These are phyloP conservation scores for Ogataea paradorogensis DNA, from an alignment of 805 yeast species.

Conservation along the genomic window DNA sequence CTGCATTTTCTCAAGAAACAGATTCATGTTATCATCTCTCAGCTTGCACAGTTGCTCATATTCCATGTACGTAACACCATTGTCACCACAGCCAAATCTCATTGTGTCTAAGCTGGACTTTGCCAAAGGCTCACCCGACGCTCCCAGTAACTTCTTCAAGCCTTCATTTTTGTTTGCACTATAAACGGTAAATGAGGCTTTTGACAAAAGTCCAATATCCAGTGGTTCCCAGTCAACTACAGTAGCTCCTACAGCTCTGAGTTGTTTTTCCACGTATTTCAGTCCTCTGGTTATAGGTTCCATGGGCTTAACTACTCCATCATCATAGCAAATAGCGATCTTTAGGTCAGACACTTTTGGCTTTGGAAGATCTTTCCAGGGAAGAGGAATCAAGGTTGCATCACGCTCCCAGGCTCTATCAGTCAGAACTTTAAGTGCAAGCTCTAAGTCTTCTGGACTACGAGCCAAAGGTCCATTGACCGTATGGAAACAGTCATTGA, in stretches of 20 bases:
- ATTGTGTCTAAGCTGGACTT: slow-evolving; percentile 53
- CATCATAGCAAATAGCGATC: slow-evolving; percentile 47
- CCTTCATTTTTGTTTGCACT: slow-evolving; percentile 60
- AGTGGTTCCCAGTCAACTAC: slow-evolving; percentile 54
- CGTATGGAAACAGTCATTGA: slow-evolving; percentile 35
- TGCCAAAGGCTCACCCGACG: slow-evolving; percentile 64
- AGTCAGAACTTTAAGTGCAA: slow-evolving; percentile 45
- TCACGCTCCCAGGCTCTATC: slow-evolving; percentile 58
- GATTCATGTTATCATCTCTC: slow-evolving; percentile 52
- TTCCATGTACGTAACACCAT: slow-evolving; percentile 42
- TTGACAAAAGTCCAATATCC: slow-evolving; percentile 52
- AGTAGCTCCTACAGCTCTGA: slow-evolving; percentile 53
- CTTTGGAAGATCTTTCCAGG: slow-evolving; percentile 43
- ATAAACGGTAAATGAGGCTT: slow-evolving; percentile 37
- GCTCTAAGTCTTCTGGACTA: slow-evolving; percentile 45
- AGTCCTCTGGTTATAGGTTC: slow-evolving; percentile 44
- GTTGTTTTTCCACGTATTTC: slow-evolving; percentile 46
- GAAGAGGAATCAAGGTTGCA: slow-evolving; percentile 44
- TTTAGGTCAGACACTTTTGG: slow-evolving; percentile 37
- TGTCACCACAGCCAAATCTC: slow-evolving; percentile 54
- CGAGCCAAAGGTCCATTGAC: slow-evolving; percentile 43
- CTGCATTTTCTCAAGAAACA: slow-evolving; percentile 46
- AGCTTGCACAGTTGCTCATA: slow-evolving; percentile 40
- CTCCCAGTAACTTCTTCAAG: slow-evolving; percentile 44
- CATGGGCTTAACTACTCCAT: slow-evolving; percentile 48